These are phyloP conservation scores for Ceratopteris richardii DNA, from an alignment of 75 land plant genomes.

Conservation along the genomic window DNA sequence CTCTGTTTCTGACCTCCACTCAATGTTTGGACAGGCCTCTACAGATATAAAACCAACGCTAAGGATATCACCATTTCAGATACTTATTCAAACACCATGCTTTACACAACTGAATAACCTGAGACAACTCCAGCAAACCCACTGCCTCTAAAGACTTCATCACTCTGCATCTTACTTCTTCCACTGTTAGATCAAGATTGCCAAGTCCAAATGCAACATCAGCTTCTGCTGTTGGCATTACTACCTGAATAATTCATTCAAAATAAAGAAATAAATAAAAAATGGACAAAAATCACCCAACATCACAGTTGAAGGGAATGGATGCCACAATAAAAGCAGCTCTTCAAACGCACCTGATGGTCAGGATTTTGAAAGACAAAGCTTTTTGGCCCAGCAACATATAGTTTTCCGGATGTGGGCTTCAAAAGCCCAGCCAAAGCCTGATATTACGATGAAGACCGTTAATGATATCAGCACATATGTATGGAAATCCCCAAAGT, in stretches of 20 bases:
- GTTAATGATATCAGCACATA: too few relatives aligned
- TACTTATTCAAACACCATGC: neutral
- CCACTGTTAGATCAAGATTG: conserved; percentile 40
- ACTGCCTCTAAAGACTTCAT: conserved; percentile 62
- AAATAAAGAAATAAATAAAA: too few relatives aligned
- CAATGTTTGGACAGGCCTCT: conserved; percentile 89
- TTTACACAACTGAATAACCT: too few relatives aligned
- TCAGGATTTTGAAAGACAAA: conserved; percentile 99
- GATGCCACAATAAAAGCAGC: too few relatives aligned
- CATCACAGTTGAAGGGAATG: too few relatives aligned
- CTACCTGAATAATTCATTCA: conserved; percentile 68
- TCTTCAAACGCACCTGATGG: conserved; percentile 98
- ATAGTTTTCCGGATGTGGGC: conserved; percentile 51
- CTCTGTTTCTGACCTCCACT: conserved; percentile 99
- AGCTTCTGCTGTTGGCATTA: conserved; percentile 97
- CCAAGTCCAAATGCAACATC: conserved; percentile 99
- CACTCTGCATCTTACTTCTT: conserved; percentile 67
- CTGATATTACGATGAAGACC: too few relatives aligned
- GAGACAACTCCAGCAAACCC: conserved; percentile 65
- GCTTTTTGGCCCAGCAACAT: conserved; percentile 59
- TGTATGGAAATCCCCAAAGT: too few relatives aligned
- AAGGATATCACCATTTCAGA: too few relatives aligned
- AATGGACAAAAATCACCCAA: too few relatives aligned
- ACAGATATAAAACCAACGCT: neutral
- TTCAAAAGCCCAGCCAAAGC: conserved; percentile 78